Conservation (phyloP, 768 basidiomycete genomes). For the Calocera cornea region DNA sequence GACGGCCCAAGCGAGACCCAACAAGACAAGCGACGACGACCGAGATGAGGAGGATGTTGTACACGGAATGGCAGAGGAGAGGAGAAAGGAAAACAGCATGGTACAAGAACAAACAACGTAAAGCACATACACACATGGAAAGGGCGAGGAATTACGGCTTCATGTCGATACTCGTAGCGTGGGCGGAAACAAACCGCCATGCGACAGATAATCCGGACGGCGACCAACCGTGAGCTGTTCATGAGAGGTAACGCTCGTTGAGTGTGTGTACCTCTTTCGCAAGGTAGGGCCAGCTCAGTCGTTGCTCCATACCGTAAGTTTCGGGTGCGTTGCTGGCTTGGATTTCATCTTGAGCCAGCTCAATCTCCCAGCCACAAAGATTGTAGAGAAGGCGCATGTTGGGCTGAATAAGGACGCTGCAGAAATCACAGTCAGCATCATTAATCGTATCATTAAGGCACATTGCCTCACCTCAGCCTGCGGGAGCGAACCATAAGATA, state of each 20-base stretch:
- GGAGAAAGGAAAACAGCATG: not conserved
- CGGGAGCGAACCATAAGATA: slow-evolving; percentile 87
- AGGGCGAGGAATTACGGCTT: not conserved
- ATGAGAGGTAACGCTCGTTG: slow-evolving; percentile 68
- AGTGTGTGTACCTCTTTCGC: slow-evolving; percentile 72
- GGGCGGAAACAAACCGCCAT: not conserved
- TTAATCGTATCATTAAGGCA: not conserved
- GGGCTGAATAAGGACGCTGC: slow-evolving; percentile 74
- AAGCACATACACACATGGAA: not conserved
- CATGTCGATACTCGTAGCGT: not conserved
- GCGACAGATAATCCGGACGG: not conserved
- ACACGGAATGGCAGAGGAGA: not conserved
- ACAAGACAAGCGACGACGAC: not conserved
- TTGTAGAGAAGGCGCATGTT: slow-evolving; percentile 94
- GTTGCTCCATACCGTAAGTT: slow-evolving; percentile 34
- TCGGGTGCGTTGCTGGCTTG: slow-evolving; percentile 4
- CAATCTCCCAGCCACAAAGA: slow-evolving; percentile 86
- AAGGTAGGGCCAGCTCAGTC: slow-evolving; percentile 72
- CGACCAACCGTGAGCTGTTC: slow-evolving; percentile 7
- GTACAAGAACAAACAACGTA: not conserved
- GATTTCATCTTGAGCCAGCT: slow-evolving; percentile 54
- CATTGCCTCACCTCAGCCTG: slow-evolving; percentile 39
- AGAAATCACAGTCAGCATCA: not conserved
- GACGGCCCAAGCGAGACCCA: slow-evolving; percentile 1
- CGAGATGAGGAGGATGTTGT: not conserved